These are phyloP conservation scores for Trichoderma hamatum DNA, from an alignment of 2,329 filamentous ascomycete species.

Conservation along the genomic window DNA sequence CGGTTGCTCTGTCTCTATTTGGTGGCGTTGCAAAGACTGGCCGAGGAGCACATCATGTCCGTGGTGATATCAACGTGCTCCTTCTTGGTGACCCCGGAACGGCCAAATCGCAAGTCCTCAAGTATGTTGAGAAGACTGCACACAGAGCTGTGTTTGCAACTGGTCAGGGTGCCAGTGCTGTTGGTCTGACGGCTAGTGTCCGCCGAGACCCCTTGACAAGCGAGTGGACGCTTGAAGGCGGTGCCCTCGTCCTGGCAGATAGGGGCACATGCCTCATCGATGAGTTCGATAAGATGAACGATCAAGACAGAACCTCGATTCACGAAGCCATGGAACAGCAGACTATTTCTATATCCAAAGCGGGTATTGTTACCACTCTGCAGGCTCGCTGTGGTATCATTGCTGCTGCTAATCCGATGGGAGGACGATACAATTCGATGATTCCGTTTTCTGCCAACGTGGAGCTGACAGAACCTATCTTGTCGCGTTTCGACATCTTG, in stretches of 20 bases:
- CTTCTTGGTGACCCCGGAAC: constrained; percentile 96
- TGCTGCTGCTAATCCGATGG: constrained; percentile 93
- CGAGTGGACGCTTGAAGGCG: constrained; percentile 97
- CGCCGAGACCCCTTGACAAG: constrained; percentile 92
- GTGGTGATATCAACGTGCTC: constrained; percentile 97
- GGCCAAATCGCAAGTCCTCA: constrained; percentile 95
- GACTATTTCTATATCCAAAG: constrained; percentile 98
- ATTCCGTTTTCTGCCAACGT: constrained; percentile 96
- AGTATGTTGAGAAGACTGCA: constrained; percentile 96
- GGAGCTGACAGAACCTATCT: constrained; percentile 92
- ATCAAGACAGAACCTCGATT: constrained; percentile 95
- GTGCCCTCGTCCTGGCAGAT: constrained; percentile 91
- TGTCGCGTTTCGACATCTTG: constrained; percentile 97
- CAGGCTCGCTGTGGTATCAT: constrained; percentile 96
- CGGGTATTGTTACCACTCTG: constrained; percentile 94
- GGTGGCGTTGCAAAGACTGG: constrained; percentile 91
- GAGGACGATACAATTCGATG: constrained; percentile 94
- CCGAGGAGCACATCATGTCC: constrained; percentile 85
- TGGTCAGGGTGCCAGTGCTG: constrained; percentile 93
- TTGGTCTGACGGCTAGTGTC: constrained; percentile 96
- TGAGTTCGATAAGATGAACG: constrained; percentile 99
- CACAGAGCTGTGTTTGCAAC: constrained; percentile 97
- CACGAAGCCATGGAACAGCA: constrained; percentile 99
- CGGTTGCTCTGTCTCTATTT: constrained; percentile 89
- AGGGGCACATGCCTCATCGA: constrained; percentile 95